These are phyloP conservation scores for Linderina pennispora DNA, from an alignment of 192 early-diverging fungal species.

Conservation along the genomic window DNA sequence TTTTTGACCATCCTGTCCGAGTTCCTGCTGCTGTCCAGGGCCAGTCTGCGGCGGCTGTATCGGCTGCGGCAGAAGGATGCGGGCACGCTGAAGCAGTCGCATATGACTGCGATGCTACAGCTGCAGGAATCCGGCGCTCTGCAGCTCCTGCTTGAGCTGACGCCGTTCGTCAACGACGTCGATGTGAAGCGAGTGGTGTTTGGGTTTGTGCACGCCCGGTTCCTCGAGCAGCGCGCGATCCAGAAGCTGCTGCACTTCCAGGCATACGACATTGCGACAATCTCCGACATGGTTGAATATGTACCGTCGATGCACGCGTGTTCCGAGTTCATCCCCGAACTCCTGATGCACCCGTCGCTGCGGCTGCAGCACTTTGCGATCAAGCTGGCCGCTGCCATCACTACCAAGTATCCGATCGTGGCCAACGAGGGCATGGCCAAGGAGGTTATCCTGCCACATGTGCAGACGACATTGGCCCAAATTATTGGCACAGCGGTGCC, in stretches of 20 bases:
- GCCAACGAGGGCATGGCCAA: slow-evolving; percentile 38
- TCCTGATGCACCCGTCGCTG: slow-evolving; percentile 42
- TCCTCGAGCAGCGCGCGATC: slow-evolving; percentile 51
- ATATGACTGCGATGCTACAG: slow-evolving; percentile 46
- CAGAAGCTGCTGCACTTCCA: slow-evolving; percentile 57
- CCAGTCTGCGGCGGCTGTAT: slow-evolving; percentile 38
- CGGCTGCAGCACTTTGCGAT: slow-evolving; percentile 35
- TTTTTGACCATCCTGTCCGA: slow-evolving; percentile 32
- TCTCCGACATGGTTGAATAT: slow-evolving; percentile 50
- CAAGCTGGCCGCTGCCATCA: slow-evolving; percentile 31
- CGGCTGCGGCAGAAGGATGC: slow-evolving; percentile 18
- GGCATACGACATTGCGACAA: slow-evolving; percentile 48
- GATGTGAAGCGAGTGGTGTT: slow-evolving; percentile 35
- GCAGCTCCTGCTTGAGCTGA: slow-evolving; percentile 50
- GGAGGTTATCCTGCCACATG: slow-evolving; percentile 42
- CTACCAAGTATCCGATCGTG: slow-evolving; percentile 33
- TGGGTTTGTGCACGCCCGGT: slow-evolving; percentile 54
- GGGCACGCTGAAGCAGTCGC: slow-evolving; percentile 17
- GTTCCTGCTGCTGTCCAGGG: slow-evolving; percentile 43
- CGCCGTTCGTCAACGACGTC: slow-evolving; percentile 2
- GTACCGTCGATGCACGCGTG: slow-evolving; percentile 62
- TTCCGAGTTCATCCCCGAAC: slow-evolving; percentile 52
- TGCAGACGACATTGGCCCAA: slow-evolving; percentile 35
- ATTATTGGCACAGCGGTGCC: slow-evolving; percentile 13
- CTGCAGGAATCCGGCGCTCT: slow-evolving; percentile 52